Conservation (phyloP, 2,329 filamentous ascomycete species). For the Fusarium globosum region DNA sequence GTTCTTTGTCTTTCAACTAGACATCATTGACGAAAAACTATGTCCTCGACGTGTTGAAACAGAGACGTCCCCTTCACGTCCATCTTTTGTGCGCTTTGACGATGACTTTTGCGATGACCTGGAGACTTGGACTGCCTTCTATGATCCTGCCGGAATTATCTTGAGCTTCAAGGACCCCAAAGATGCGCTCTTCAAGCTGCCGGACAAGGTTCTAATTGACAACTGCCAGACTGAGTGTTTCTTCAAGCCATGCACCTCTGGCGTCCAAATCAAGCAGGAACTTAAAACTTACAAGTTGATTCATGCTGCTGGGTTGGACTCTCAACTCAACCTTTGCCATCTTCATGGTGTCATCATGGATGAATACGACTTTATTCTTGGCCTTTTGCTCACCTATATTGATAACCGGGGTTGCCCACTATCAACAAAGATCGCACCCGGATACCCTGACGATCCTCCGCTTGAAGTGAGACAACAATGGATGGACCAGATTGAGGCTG, state of each 20-base stretch:
- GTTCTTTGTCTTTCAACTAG: constrained; percentile 32
- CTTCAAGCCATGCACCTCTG: constrained; percentile 35
- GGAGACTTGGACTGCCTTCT: constrained; percentile 39
- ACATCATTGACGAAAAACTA: constrained; percentile 29
- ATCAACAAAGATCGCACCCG: neutral
- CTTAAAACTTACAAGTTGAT: constrained; percentile 31
- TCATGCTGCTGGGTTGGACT: constrained; percentile 7
- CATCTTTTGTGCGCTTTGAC: constrained; percentile 27
- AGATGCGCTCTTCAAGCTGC: constrained; percentile 38
- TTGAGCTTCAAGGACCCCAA: constrained; percentile 27
- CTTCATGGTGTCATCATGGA: constrained; percentile 37
- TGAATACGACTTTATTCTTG: constrained; percentile 20
- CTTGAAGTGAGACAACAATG: constrained; percentile 21
- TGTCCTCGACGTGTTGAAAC: constrained; percentile 10
- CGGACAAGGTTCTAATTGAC: constrained; percentile 34
- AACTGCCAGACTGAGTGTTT: constrained; percentile 31
- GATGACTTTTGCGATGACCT: constrained; percentile 35
- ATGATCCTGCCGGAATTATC: constrained; percentile 32
- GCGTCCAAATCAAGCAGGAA: constrained; percentile 21
- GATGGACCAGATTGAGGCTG: constrained; percentile 13
- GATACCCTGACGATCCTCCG: constrained; percentile 10
- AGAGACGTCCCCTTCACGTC: neutral
- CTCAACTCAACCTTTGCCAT: constrained; percentile 25
- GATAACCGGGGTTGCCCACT: neutral
- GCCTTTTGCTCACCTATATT: constrained; percentile 28